phyloP scores from a whole-genome alignment of 345 rosid species.

The Rhodamnia argentea region DNA sequence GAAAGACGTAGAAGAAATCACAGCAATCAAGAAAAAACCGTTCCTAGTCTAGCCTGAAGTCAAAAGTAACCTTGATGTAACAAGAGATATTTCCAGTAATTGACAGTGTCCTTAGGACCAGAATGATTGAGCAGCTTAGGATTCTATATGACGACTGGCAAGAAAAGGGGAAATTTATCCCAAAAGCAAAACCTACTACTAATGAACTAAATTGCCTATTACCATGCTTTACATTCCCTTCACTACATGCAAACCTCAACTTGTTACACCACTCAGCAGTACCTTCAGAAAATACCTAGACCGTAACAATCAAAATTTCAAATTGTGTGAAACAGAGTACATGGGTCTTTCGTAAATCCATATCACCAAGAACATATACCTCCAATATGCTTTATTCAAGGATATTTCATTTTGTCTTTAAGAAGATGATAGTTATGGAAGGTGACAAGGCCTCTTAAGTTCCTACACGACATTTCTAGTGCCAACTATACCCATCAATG shows the following conservation, averaged over 20 bases:
- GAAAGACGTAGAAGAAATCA: not conserved
- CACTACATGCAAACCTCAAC: fast-evolving
- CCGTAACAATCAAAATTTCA: not conserved
- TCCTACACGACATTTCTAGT: too few species aligned
- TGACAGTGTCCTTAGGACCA: fast-evolving
- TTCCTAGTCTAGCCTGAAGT: not conserved
- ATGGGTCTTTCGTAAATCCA: fast-evolving
- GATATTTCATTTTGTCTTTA: too few species aligned
- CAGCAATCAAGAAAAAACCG: fast-evolving
- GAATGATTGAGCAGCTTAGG: fast-evolving
- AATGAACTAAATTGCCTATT: fast-evolving
- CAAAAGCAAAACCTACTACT: not conserved
- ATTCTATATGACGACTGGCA: fast-evolving
- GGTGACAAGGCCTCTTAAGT: too few species aligned
- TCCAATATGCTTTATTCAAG: too few species aligned
- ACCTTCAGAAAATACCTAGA: not conserved
- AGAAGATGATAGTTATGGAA: too few species aligned
- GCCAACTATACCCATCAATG: fast-evolving
- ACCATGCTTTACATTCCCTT: not conserved
- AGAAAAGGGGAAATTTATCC: not conserved
- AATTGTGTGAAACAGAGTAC: fast-evolving
- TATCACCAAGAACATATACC: not conserved
- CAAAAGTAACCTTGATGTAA: not conserved
- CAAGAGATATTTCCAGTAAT: not conserved
- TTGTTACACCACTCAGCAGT: fast-evolving